phyloP scores from a whole-genome alignment of 1,139 yeast genomes.

The Saccharomycopsis hybrid region DNA sequence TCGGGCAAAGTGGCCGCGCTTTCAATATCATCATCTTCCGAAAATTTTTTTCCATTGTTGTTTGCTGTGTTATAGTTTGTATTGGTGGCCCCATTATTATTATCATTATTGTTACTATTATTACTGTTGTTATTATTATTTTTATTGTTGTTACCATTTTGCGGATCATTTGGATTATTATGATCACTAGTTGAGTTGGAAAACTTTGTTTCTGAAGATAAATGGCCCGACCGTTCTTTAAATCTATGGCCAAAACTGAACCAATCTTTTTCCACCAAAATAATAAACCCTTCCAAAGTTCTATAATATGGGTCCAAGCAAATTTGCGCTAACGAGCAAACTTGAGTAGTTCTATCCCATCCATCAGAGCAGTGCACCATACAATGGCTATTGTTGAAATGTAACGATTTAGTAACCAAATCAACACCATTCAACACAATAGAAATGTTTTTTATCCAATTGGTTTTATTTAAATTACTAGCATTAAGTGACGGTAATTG shows the following conservation, averaged over 20 bases:
- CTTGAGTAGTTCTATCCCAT: slow-evolving; percentile 95
- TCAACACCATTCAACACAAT: slow-evolving; percentile 72
- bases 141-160: slow-evolving; percentile 17
- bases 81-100: background rate
- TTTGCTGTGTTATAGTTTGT: too few species aligned
- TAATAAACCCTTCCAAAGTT: slow-evolving; percentile 80
- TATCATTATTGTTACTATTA: slow-evolving; percentile 7
- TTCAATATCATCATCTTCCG: background rate
- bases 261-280: slow-evolving; percentile 91
- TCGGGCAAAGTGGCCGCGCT: background rate
- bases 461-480: slow-evolving; percentile 48
- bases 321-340: slow-evolving; percentile 75
- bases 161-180: slow-evolving; percentile 23
- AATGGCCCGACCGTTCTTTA: slow-evolving; percentile 74
- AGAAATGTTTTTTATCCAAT: slow-evolving; percentile 74
- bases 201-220: slow-evolving; percentile 39
- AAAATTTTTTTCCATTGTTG: background rate
- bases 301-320: slow-evolving; percentile 89
- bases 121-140: slow-evolving; percentile 7
- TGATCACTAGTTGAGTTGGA: slow-evolving; percentile 19
- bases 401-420: slow-evolving; percentile 69
- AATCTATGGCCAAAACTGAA: slow-evolving; percentile 89
- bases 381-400: slow-evolving; percentile 75
- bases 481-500: slow-evolving; percentile 39
- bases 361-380: slow-evolving; percentile 95